Evolutionary conservation across 805 yeast genomes (phyloP).

Genomic region (Nakazawaea anatomiae): DNA sequence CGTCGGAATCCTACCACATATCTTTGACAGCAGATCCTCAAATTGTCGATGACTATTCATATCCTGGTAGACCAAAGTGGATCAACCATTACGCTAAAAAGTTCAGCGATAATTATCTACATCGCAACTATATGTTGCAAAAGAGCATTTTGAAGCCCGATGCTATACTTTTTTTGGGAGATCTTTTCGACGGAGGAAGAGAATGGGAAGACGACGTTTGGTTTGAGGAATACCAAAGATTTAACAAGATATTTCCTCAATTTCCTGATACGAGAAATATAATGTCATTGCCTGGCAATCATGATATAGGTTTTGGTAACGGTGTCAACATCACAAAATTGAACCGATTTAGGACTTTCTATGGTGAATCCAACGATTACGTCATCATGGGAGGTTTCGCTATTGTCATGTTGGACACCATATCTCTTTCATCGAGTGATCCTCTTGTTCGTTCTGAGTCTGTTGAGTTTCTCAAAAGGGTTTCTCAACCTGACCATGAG

Average conservation of each 20-base stretch:
- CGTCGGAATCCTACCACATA: slow-evolving; percentile 7
- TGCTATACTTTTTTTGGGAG: slow-evolving; percentile 77
- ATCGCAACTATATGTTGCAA: slow-evolving; percentile 61
- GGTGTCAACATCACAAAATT: slow-evolving; percentile 52
- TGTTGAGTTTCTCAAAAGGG: slow-evolving; percentile 39
- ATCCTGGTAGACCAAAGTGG: slow-evolving; percentile 58
- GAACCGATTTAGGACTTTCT: slow-evolving; percentile 60
- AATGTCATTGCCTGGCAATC: slow-evolving; percentile 75
- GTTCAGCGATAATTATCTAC: slow-evolving; percentile 74
- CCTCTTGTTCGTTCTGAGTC: slow-evolving; percentile 41
- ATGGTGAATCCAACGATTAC: slow-evolving; percentile 63
- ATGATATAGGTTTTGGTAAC: slow-evolving; percentile 91
- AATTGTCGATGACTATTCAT: slow-evolving; percentile 81
- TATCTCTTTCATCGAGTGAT: slow-evolving; percentile 58
- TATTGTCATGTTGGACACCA: slow-evolving; percentile 72
- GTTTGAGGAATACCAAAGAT: slow-evolving; percentile 67
- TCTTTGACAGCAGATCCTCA: slow-evolving; percentile 87
- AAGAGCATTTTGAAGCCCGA: slow-evolving; percentile 64
- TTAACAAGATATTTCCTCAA: slow-evolving; percentile 58
- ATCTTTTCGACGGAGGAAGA: slow-evolving; percentile 91
- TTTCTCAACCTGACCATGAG: slow-evolving; percentile 21
- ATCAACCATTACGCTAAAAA: slow-evolving; percentile 50
- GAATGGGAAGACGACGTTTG: slow-evolving; percentile 69
- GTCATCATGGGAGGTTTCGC: slow-evolving; percentile 65
- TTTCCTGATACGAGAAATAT: slow-evolving; percentile 34